These are phyloP conservation scores for Chaetoscypha palmicola DNA, from an alignment of 2,329 filamentous ascomycete species.

Conservation along the genomic window DNA sequence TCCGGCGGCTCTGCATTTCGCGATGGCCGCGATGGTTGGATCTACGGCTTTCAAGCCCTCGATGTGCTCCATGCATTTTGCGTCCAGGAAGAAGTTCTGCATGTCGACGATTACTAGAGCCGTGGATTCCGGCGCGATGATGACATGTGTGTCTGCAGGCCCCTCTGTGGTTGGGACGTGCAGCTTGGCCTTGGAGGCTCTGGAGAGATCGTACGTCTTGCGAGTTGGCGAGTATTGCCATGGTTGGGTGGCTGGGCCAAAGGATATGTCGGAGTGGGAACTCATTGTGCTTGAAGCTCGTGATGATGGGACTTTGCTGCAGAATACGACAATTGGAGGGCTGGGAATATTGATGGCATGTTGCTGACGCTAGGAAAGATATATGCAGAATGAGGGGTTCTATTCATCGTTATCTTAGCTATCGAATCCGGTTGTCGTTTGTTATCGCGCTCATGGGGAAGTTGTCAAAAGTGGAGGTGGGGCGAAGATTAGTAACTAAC, in stretches of 20 bases:
- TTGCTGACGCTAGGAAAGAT: too few relatives aligned
- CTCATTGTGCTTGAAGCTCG: conserved; percentile 6
- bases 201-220: conserved; percentile 21
- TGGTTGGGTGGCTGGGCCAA: conserved; percentile 16
- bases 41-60: conserved; percentile 36
- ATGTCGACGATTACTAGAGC: conserved; percentile 46
- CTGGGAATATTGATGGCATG: too few relatives aligned
- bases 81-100: conserved; percentile 46
- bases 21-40: conserved; percentile 37
- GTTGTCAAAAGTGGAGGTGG: too few relatives aligned
- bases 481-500: too few relatives aligned
- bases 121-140: conserved; percentile 35
- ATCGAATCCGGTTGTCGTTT: too few relatives aligned
- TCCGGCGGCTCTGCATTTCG: conserved; percentile 41
- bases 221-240: conserved; percentile 16
- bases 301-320: neutral
- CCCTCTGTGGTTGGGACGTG: conserved; percentile 28
- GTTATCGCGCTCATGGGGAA: too few relatives aligned
- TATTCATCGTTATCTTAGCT: too few relatives aligned
- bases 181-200: conserved; percentile 11
- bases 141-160: conserved; percentile 29
- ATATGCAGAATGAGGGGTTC: too few relatives aligned
- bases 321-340: neutral
- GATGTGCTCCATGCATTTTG: conserved; percentile 35
- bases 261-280: conserved; percentile 10